Percentiles rank a stretch among this genome's conserved stretches.
Conservation (phyloP, 1,139 yeast species). For the Yamadazyma diddensiae region DNA sequence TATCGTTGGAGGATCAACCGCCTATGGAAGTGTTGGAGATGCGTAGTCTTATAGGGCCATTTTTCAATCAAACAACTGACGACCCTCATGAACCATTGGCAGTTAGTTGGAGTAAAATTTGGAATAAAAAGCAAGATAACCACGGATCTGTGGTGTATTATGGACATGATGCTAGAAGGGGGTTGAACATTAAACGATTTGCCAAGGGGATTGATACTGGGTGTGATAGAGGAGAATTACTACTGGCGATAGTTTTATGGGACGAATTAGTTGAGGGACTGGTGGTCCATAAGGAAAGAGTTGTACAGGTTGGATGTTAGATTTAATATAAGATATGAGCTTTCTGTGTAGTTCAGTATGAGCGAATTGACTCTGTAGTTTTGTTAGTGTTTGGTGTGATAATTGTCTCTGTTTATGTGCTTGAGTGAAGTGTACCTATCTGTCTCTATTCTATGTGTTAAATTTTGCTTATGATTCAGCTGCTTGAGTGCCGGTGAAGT, state of each 20-base stretch:
- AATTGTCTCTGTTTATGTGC: background rate
- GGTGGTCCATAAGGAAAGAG: slow-evolving; percentile 22
- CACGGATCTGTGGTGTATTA: slow-evolving; percentile 56
- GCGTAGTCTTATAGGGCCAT: slow-evolving; percentile 59
- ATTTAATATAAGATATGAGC: no score
- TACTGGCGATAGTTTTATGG: slow-evolving; percentile 64
- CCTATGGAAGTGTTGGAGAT: slow-evolving; percentile 61
- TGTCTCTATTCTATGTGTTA: no score
- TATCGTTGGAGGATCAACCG: slow-evolving; percentile 54
- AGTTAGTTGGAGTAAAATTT: slow-evolving; percentile 63
- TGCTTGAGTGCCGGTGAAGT: no score
- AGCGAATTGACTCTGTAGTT: no score
- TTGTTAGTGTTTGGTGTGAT: background rate
- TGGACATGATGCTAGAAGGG: slow-evolving; percentile 87
- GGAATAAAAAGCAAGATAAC: slow-evolving; percentile 48
- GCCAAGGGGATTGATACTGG: slow-evolving; percentile 81
- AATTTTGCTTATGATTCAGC: no score
- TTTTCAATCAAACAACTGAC: slow-evolving; percentile 50
- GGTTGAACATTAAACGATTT: slow-evolving; percentile 61
- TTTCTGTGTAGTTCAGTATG: no score
- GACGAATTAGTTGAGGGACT: slow-evolving; percentile 12
- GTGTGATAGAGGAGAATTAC: slow-evolving; percentile 71
- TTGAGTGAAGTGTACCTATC: no score
- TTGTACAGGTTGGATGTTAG: slow-evolving; percentile 15
- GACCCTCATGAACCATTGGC: slow-evolving; percentile 47